phyloP scores from a whole-genome alignment of 129 eudicot species.

The Cynara cardunculus region DNA sequence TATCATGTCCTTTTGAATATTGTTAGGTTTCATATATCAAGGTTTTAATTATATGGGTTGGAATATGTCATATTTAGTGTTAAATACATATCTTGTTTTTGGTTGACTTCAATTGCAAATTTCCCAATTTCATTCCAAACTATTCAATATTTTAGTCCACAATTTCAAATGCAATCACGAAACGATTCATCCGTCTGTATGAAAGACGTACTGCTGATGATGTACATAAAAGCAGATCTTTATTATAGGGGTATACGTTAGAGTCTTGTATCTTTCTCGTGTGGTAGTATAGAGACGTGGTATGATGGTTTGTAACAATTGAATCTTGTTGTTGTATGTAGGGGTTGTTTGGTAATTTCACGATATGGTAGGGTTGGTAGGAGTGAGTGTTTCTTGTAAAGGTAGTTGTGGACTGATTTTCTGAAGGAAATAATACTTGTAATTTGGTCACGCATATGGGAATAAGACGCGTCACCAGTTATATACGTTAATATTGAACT shows the following conservation, averaged over 20 bases:
- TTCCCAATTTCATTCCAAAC: neutral
- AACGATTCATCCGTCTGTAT: neutral
- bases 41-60: conserved; percentile 8
- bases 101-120: conserved; percentile 1
- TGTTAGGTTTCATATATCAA: conserved; percentile 16
- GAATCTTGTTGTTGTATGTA: neutral
- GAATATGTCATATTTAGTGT: neutral
- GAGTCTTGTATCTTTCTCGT: neutral
- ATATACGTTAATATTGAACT: neutral
- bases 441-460: neutral
- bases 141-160: neutral
- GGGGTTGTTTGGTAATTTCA: neutral
- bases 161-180: neutral
- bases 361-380: neutral
- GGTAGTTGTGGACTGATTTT: conserved; percentile 10
- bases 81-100: neutral
- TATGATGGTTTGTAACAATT: neutral
- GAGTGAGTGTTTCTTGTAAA: conserved; percentile 15
- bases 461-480: neutral
- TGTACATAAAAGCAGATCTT: neutral
- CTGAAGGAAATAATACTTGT: neutral
- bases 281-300: neutral
- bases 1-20: conserved; percentile 9
- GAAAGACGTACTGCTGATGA: neutral
- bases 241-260: neutral